A percentile compares a stretch with the other conserved stretches of the same genome.
Evolutionary conservation across 2,329 filamentous ascomycete species (phyloP).

Genomic region (Alternaria sp.): DNA sequence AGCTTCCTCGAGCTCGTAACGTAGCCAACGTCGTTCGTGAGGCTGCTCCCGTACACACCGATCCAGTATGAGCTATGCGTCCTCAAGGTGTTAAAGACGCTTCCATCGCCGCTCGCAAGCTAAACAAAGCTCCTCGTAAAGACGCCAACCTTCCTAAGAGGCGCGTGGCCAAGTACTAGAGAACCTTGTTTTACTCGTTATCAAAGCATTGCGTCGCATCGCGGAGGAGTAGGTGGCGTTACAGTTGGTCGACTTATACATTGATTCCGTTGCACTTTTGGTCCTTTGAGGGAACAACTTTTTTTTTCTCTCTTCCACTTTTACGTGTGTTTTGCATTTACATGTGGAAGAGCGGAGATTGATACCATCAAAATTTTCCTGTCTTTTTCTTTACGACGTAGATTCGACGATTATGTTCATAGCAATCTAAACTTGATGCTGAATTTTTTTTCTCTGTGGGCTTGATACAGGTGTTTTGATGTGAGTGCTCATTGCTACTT

Average conservation of each 20-base stretch:
- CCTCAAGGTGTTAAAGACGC: too few species aligned
- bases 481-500: too few species aligned
- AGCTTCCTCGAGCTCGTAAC: too few species aligned
- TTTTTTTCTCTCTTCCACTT: too few species aligned
- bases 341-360: background rate
- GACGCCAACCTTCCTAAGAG: background rate
- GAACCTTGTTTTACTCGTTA: background rate
- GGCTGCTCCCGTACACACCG: too few species aligned
- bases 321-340: background rate
- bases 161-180: slow-evolving; percentile 5
- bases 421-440: background rate
- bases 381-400: background rate
- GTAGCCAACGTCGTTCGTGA: too few species aligned
- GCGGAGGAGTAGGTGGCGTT: background rate
- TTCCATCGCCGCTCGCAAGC: too few species aligned
- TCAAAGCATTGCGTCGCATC: background rate
- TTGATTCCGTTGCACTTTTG: background rate
- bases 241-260: background rate
- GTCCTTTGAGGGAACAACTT: background rate
- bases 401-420: background rate
- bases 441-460: too few species aligned
- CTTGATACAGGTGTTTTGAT: too few species aligned
- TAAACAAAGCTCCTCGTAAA: too few species aligned
- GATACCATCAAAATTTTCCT: background rate
- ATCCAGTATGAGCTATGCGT: too few species aligned